These are phyloP conservation scores for Arachnopeziza araneosa DNA, from an alignment of 2,329 filamentous ascomycete genomes.

Conservation along the genomic window DNA sequence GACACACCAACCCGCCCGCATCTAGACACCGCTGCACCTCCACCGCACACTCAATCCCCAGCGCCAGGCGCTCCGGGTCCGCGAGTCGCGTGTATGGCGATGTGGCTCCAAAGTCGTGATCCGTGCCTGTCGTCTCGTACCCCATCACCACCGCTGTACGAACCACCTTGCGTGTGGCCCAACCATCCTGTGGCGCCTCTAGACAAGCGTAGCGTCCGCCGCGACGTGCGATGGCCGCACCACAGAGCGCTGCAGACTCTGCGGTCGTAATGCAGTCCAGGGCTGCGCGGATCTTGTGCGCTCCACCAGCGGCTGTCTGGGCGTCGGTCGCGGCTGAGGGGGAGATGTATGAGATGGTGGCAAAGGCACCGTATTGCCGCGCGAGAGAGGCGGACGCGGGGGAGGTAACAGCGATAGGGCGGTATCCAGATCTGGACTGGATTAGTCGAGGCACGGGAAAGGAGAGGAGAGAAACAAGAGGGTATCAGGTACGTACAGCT, in stretches of 20 bases:
- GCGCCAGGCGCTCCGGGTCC: slow-evolving; percentile 7
- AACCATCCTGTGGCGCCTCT: background rate
- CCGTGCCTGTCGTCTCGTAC: slow-evolving; percentile 25
- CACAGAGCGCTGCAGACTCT: background rate
- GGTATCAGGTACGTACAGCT: slow-evolving; percentile 20
- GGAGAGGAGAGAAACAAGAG: no score
- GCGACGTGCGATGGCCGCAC: background rate
- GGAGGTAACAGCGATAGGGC: background rate
- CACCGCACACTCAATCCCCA: slow-evolving; percentile 3
- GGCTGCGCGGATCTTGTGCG: slow-evolving; percentile 37
- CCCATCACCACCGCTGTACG: slow-evolving; percentile 27
- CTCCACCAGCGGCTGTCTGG: slow-evolving; percentile 36
- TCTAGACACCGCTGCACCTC: slow-evolving; percentile 25
- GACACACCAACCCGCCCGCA: slow-evolving; percentile 30
- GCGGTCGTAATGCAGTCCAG: slow-evolving; percentile 12
- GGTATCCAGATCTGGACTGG: no score
- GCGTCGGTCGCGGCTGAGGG: slow-evolving; percentile 38
- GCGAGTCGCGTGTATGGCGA: slow-evolving; percentile 8
- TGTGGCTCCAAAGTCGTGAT: slow-evolving; percentile 15
- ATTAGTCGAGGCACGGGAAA: no score
- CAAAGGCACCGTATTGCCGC: background rate
- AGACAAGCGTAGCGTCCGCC: background rate
- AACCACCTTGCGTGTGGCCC: slow-evolving; percentile 13
- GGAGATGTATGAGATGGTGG: slow-evolving; percentile 23
- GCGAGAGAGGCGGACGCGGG: no score